Conservation (phyloP, 176 grass and related monocot species). For the Juncus effusus region DNA sequence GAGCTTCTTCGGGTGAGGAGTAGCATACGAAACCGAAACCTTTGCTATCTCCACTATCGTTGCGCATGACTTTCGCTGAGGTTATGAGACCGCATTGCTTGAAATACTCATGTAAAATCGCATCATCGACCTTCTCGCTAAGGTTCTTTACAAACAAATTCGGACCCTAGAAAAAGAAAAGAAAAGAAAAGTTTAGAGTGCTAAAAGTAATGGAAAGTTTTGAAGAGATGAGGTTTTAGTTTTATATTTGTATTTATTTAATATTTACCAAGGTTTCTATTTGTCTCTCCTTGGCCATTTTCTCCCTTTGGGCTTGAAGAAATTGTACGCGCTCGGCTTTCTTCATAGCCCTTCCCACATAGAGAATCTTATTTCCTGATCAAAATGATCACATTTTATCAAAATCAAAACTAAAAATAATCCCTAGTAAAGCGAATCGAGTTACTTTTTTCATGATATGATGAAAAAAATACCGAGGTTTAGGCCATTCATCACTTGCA, state of each 20-base stretch:
- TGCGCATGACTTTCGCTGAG: slow-evolving; percentile 76
- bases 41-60: slow-evolving; percentile 74
- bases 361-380: slow-evolving; percentile 66
- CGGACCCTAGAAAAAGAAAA: slow-evolving; percentile 42
- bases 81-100: slow-evolving; percentile 67
- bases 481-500: slow-evolving; percentile 66
- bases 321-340: slow-evolving; percentile 71
- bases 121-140: slow-evolving; percentile 55
- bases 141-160: slow-evolving; percentile 95
- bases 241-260: not conserved
- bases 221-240: not conserved
- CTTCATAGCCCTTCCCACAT: slow-evolving; percentile 79
- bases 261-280: slow-evolving; percentile 61
- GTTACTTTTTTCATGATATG: not conserved
- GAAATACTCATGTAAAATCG: slow-evolving; percentile 47
- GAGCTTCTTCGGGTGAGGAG: slow-evolving; percentile 65
- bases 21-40: slow-evolving; percentile 91
- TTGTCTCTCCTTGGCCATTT: slow-evolving; percentile 64
- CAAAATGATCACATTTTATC: not conserved
- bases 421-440: not conserved
- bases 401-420: not conserved
- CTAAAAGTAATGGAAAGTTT: not conserved
- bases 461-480: slow-evolving; percentile 44
- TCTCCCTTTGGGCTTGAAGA: slow-evolving; percentile 51
- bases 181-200: not conserved